phyloP scores from a whole-genome alignment of 192 early-diverging fungal species.

The Coemansia sp. region DNA sequence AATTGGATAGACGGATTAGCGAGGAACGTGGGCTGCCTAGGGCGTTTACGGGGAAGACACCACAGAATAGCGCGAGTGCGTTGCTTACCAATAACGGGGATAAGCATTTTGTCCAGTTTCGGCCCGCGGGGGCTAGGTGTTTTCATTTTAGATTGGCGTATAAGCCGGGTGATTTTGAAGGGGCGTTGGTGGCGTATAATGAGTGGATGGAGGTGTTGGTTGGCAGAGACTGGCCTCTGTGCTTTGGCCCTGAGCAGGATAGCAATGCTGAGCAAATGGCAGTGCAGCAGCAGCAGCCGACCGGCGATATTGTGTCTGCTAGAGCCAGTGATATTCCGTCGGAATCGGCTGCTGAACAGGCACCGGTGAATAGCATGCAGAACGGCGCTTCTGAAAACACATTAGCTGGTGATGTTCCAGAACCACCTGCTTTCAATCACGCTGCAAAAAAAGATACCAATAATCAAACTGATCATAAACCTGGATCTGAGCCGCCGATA shows the following conservation, averaged over 20 bases:
- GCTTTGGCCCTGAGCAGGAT: slow-evolving; percentile 64
- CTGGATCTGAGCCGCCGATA: neutral
- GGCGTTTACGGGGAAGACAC: slow-evolving; percentile 88
- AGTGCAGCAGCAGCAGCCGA: neutral
- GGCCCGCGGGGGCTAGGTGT: slow-evolving; percentile 65
- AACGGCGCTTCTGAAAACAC: neutral
- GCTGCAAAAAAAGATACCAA: neutral
- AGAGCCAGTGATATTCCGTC: too few species aligned
- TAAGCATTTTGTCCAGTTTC: slow-evolving; percentile 72
- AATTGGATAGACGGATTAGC: slow-evolving; percentile 77
- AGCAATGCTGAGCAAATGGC: neutral
- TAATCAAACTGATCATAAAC: neutral
- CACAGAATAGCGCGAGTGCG: slow-evolving; percentile 76
- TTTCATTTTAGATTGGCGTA: slow-evolving; percentile 81
- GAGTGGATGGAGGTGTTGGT: slow-evolving; percentile 73
- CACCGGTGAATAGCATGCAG: neutral
- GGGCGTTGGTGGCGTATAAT: slow-evolving; percentile 68
- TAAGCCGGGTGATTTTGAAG: slow-evolving; percentile 77
- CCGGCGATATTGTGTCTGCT: too few species aligned
- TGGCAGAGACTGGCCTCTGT: slow-evolving; percentile 80
- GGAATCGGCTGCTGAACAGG: too few species aligned
- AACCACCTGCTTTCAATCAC: neutral
- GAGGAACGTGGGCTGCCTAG: slow-evolving; percentile 70
- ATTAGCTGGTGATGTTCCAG: neutral
- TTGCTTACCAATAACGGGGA: slow-evolving; percentile 78